Evolutionary conservation across 2,329 filamentous ascomycete species (phyloP).

Genomic region (Beauveria australis): DNA sequence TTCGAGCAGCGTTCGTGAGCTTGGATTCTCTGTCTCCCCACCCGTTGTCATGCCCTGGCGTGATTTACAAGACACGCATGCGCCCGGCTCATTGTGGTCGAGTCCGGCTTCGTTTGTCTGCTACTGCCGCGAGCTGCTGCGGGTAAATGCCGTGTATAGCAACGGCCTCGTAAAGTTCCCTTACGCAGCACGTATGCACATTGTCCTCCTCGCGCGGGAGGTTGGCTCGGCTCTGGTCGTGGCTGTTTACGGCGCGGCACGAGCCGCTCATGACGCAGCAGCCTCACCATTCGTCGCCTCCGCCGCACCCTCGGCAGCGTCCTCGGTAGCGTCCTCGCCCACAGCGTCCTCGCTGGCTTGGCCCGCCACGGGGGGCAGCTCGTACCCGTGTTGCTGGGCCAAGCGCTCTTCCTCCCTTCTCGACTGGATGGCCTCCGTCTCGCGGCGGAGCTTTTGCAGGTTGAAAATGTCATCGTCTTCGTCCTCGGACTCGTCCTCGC

Average conservation of each 20-base stretch:
- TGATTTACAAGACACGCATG: background rate
- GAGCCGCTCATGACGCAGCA: slow-evolving; percentile 3
- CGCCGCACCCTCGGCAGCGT: background rate
- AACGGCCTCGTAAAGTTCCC: background rate
- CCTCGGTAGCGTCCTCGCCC: background rate
- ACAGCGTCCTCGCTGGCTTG: slow-evolving; percentile 5
- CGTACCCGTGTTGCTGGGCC: slow-evolving; percentile 22
- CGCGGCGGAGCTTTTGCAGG: slow-evolving; percentile 68
- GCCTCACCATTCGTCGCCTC: background rate
- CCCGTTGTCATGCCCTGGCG: background rate
- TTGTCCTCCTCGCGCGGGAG: background rate
- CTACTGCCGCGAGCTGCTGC: background rate
- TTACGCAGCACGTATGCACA: background rate
- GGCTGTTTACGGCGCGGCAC: background rate
- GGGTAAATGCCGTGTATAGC: background rate
- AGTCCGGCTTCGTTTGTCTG: background rate
- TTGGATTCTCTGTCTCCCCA: background rate
- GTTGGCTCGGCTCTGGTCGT: slow-evolving; percentile 6
- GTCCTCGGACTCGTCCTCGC: slow-evolving; percentile 53
- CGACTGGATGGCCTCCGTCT: slow-evolving; percentile 70
- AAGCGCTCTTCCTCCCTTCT: slow-evolving; percentile 71
- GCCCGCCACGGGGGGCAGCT: slow-evolving; percentile 8
- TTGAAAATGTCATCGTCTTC: slow-evolving; percentile 67
- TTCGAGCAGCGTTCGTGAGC: background rate
- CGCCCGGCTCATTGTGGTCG: no score